Evolutionary conservation across 139 green algal genomes (phyloP).

Genomic region (Tetradesmus lagerheimii): DNA sequence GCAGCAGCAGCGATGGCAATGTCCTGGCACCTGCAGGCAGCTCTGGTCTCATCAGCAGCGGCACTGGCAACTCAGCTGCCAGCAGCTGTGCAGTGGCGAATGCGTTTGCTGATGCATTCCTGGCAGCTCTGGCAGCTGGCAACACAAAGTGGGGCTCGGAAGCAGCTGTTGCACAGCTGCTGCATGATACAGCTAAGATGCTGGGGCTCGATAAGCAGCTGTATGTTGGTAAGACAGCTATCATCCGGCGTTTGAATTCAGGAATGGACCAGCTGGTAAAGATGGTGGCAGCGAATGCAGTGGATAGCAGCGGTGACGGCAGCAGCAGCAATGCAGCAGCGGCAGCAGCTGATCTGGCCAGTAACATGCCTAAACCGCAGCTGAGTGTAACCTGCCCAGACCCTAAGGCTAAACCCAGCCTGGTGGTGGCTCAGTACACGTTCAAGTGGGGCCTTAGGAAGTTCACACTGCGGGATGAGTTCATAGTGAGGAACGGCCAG

Average conservation of each 20-base stretch:
- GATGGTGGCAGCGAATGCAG: conserved; percentile 18
- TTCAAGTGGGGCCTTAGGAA: conserved; percentile 43
- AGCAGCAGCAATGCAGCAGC: conserved; percentile 1
- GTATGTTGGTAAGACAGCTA: conserved; percentile 35
- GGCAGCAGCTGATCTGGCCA: neutral
- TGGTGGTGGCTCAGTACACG: conserved; percentile 28
- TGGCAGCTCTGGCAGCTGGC: conserved; percentile 23
- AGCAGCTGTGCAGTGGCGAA: neutral
- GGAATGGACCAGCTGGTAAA: conserved; percentile 48
- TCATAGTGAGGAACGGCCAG: conserved; percentile 40
- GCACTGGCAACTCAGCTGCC: neutral
- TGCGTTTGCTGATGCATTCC: conserved; percentile 38
- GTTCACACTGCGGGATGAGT: conserved; percentile 44
- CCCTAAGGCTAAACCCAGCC: neutral
- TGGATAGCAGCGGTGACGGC: neutral
- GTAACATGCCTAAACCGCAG: conserved; percentile 1
- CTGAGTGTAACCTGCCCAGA: conserved; percentile 40
- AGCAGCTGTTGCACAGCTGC: neutral
- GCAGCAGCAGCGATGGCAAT: neutral
- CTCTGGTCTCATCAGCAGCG: neutral
- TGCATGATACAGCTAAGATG: conserved; percentile 23
- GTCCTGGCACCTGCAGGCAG: neutral
- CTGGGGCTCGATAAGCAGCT: conserved; percentile 35
- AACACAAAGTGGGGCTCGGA: conserved; percentile 38
- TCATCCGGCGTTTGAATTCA: conserved; percentile 24